Conservation (phyloP, 2,329 filamentous ascomycete species). For the Lasiodiplodia citricola region DNA sequence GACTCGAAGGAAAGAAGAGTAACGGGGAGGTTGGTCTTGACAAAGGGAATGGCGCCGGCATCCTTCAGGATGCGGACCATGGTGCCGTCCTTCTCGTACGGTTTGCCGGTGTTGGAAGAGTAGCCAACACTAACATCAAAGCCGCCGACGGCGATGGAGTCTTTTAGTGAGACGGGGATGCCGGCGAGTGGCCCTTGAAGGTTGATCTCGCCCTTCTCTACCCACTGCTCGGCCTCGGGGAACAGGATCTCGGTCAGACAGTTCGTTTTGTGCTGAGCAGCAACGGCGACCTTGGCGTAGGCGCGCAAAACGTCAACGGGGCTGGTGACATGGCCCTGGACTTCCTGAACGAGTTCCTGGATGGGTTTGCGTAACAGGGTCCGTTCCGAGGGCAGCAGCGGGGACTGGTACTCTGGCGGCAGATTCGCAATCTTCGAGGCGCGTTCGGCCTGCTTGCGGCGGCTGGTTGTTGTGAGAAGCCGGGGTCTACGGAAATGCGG, state of each 20-base stretch:
- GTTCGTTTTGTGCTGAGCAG: conserved; percentile 85
- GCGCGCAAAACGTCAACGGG: conserved; percentile 78
- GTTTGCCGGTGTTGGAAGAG: conserved; percentile 73
- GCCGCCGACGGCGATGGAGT: conserved; percentile 74
- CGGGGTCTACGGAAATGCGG: conserved; percentile 3
- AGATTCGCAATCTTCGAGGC: conserved; percentile 71
- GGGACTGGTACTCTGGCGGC: conserved; percentile 66
- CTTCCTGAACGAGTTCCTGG: conserved; percentile 75
- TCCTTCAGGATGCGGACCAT: conserved; percentile 81
- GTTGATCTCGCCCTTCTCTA: conserved; percentile 64
- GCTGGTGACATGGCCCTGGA: conserved; percentile 70
- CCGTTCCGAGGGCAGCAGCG: conserved; percentile 69
- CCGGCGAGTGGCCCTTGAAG: conserved; percentile 83
- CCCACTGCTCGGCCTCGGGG: conserved; percentile 76
- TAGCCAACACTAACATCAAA: conserved; percentile 86
- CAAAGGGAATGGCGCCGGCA: conserved; percentile 85
- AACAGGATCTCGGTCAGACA: conserved; percentile 89
- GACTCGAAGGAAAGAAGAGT: conserved; percentile 88
- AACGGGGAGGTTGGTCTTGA: conserved; percentile 89
- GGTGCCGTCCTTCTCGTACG: conserved; percentile 69
- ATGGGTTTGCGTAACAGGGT: conserved; percentile 75
- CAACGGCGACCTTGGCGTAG: conserved; percentile 85
- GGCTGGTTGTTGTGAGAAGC: conserved; percentile 55
- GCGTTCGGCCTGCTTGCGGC: conserved; percentile 80
- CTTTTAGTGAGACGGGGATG: conserved; percentile 86